Evolutionary conservation across 345 rosid genomes (phyloP).

Genomic region (Boechera divaricarpa): DNA sequence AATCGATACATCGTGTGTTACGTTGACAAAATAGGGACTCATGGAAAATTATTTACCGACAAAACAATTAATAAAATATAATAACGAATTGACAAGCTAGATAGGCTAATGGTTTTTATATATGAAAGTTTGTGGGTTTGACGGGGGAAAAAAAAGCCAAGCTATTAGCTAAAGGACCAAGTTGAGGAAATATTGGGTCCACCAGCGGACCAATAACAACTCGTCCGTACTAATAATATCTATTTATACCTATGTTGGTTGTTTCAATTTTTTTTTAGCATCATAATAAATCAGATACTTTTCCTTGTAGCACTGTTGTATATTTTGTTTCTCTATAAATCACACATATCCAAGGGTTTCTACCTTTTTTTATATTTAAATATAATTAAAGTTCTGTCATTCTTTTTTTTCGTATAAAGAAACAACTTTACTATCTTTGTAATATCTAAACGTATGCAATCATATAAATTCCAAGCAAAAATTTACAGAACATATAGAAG

Average conservation of each 20-base stretch:
- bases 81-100: too few species aligned
- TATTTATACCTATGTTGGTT: conserved; percentile 34
- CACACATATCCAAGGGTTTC: background rate
- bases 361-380: background rate
- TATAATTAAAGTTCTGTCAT: background rate
- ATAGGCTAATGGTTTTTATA: too few species aligned
- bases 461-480: background rate
- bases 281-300: conserved; percentile 28
- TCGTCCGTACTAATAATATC: conserved; percentile 41
- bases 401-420: background rate
- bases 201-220: conserved; percentile 31
- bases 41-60: conserved; percentile 24
- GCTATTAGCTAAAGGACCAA: conserved; percentile 36
- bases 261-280: conserved; percentile 28
- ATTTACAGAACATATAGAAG: background rate
- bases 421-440: background rate
- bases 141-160: background rate
- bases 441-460: background rate
- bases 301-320: conserved; percentile 11
- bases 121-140: too few species aligned
- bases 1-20: conserved; percentile 3
- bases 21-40: conserved; percentile 19
- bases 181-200: conserved; percentile 32
- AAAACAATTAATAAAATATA: background rate
- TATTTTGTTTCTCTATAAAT: conserved; percentile 30